Conservation (phyloP, 2,329 filamentous ascomycete genomes). For the Epichloe uncinata region DNA sequence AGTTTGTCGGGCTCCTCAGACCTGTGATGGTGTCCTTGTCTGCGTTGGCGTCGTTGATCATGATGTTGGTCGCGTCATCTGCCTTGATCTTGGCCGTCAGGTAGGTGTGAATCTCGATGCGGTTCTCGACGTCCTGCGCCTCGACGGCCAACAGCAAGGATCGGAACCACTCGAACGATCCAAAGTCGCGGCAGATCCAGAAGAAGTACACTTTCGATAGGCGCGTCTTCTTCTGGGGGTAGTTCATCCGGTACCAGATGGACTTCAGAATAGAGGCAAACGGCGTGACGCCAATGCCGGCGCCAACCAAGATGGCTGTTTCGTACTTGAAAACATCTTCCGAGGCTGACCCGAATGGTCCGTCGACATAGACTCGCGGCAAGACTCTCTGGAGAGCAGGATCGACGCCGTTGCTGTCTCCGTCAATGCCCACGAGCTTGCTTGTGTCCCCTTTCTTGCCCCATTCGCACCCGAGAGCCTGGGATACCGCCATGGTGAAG, state of each 20-base stretch:
- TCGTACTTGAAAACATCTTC: constrained; percentile 88
- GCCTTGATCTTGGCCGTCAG: constrained; percentile 77
- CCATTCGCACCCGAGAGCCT: constrained; percentile 62
- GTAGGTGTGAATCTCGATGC: constrained; percentile 84
- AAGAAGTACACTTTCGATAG: constrained; percentile 85
- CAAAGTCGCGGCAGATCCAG: constrained; percentile 83
- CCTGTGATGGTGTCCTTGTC: constrained; percentile 78
- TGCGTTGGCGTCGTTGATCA: constrained; percentile 80
- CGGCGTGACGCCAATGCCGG: constrained; percentile 75
- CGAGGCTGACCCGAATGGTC: constrained; percentile 73
- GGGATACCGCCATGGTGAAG: constrained; percentile 59
- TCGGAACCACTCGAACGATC: constrained; percentile 81
- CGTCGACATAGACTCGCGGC: constrained; percentile 70
- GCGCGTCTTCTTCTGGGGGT: constrained; percentile 64
- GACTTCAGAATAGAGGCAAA: constrained; percentile 81
- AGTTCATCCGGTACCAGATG: constrained; percentile 90
- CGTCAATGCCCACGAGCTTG: constrained; percentile 56
- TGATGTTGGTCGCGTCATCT: constrained; percentile 79
- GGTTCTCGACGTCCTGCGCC: constrained; percentile 68
- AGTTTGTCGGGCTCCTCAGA: constrained; percentile 69
- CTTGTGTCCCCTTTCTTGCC: constrained; percentile 43
- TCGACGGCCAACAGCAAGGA: constrained; percentile 75
- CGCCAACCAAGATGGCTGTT: constrained; percentile 64
- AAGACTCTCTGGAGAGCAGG: constrained; percentile 60
- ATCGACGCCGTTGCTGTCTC: constrained; percentile 45